Percentiles rank a stretch among this genome's conserved stretches.
Evolutionary conservation across 2,329 filamentous ascomycete genomes (phyloP).

Genomic region (Colletotrichum sp.): DNA sequence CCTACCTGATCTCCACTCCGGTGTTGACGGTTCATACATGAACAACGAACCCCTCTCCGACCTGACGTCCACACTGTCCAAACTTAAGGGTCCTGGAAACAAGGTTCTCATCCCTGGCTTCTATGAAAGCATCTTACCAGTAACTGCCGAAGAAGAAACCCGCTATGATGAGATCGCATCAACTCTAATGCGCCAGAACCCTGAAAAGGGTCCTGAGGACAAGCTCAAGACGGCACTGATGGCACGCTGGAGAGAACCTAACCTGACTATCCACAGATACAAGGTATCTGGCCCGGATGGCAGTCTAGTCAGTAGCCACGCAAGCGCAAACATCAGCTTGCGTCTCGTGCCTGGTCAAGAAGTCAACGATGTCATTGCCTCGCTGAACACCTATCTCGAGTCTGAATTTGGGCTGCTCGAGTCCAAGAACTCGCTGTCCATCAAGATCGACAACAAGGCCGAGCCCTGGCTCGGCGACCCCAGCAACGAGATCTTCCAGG

Average conservation of each 20-base stretch:
- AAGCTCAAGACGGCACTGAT: constrained; percentile 85
- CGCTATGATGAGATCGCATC: constrained; percentile 85
- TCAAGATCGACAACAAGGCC: constrained; percentile 90
- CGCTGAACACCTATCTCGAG: constrained; percentile 70
- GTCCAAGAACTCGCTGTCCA: constrained; percentile 79
- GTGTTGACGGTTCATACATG: constrained; percentile 92
- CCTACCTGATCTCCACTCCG: constrained; percentile 89
- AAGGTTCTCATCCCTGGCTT: constrained; percentile 86
- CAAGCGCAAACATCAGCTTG: constrained; percentile 86
- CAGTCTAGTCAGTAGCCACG: constrained; percentile 88
- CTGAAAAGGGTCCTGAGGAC: constrained; percentile 62
- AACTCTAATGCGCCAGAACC: constrained; percentile 75
- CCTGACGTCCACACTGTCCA: constrained; percentile 81
- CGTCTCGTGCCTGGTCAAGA: constrained; percentile 94
- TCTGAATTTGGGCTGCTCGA: constrained; percentile 75
- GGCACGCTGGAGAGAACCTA: constrained; percentile 94
- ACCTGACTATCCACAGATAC: constrained; percentile 91
- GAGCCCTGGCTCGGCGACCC: constrained; percentile 97
- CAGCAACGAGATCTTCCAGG: constrained; percentile 87
- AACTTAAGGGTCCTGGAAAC: constrained; percentile 81
- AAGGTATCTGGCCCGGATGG: constrained; percentile 92
- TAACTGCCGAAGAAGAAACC: constrained; percentile 77
- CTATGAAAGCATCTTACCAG: constrained; percentile 80
- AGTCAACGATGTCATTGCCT: constrained; percentile 74
- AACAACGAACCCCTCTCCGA: constrained; percentile 93